Base-by-base conservation (phyloP, 208 protist species). In the Leishmania guyanensis region DNA sequence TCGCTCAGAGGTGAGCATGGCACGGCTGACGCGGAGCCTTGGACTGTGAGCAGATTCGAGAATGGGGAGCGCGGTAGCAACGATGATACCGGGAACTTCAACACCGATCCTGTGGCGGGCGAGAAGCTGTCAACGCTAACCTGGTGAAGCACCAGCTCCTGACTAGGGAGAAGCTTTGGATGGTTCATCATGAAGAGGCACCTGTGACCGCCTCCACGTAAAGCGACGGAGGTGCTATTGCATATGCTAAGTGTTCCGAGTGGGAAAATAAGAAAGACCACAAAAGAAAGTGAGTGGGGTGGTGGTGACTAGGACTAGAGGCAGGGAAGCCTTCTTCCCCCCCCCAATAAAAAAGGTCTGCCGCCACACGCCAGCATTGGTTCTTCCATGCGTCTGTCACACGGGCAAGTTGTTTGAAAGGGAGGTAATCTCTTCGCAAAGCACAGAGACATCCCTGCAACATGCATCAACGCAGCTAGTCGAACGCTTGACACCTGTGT, bases 91-190 rank as follows among this genome's bases (percentile, higher is more conserved):
- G 80, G 77, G 20, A 84, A 87, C 65, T 77, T 79, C n/a, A 87
- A 51, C 22, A 76, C 80, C 8, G 79, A 83, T 29, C 69, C 29
- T n/a, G 81, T 79, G 0, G 79, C 82, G 0, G 86, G 74, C 50
- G 80, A 71, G 75, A 92, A 91, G 77, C 65, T 82, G 36, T 94
- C 89, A 43, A 87, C 83, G 70, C 78, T 91, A 22, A 94, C 87
- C 26, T 89, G 88, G 43, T 88, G 88, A 14, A 93, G 88, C n/a
- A 87, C 83, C 58, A 95, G 83, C 81, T 95, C 91, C 58, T 93
- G 90, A 46, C 88, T 91, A 3, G 91, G 80, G 20, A 88, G 82
- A 26, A 94, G 84, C 72, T 89, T 91, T 29, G 91, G 84, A 62
- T 88, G 81, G 76, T 84, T 91, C 88, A 94, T 93, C 62, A 51